Percentiles rank a stretch among this genome's conserved stretches.
These are phyloP conservation scores for Vigna trinervia DNA, from an alignment of 306 rosid genomes.

Conservation along the genomic window DNA sequence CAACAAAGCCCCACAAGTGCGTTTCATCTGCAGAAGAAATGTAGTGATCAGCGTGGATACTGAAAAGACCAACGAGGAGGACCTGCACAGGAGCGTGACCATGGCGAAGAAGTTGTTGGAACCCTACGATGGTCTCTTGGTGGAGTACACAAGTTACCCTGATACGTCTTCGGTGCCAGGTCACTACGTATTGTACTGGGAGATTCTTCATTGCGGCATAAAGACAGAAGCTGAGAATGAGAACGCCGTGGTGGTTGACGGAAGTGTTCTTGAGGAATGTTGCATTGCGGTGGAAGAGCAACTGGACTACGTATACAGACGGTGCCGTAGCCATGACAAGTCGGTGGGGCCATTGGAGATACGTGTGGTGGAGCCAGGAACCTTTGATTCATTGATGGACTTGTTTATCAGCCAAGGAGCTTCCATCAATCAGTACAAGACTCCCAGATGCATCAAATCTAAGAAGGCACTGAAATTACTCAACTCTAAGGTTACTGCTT, in stretches of 20 bases:
- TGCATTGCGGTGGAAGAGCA: conserved; percentile 84
- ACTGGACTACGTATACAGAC: conserved; percentile 71
- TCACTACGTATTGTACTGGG: conserved; percentile 90
- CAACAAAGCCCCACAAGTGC: conserved; percentile 82
- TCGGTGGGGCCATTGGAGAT: conserved; percentile 85
- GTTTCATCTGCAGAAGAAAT: conserved; percentile 85
- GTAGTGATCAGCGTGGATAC: conserved; percentile 86
- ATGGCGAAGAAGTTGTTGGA: conserved; percentile 71
- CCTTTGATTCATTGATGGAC: conserved; percentile 85
- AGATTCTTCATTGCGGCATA: conserved; percentile 56
- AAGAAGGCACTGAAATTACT: conserved; percentile 70
- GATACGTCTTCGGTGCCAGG: conserved; percentile 77
- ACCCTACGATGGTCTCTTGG: conserved; percentile 66
- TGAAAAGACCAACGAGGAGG: conserved; percentile 86
- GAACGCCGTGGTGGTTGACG: conserved; percentile 14
- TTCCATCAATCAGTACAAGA: conserved; percentile 91
- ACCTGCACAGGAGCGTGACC: conserved; percentile 69
- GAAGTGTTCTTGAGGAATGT: conserved; percentile 69
- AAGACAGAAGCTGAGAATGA: background rate
- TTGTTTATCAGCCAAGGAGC: conserved; percentile 74
- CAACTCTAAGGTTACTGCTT: conserved; percentile 61
- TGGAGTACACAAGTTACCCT: conserved; percentile 83
- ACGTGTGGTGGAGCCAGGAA: conserved; percentile 80
- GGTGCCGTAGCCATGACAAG: conserved; percentile 72
- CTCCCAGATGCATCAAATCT: conserved; percentile 86